These are phyloP conservation scores for Caloboletus firmus DNA, from an alignment of 1,284 basidiomycete genomes.

Conservation along the genomic window DNA sequence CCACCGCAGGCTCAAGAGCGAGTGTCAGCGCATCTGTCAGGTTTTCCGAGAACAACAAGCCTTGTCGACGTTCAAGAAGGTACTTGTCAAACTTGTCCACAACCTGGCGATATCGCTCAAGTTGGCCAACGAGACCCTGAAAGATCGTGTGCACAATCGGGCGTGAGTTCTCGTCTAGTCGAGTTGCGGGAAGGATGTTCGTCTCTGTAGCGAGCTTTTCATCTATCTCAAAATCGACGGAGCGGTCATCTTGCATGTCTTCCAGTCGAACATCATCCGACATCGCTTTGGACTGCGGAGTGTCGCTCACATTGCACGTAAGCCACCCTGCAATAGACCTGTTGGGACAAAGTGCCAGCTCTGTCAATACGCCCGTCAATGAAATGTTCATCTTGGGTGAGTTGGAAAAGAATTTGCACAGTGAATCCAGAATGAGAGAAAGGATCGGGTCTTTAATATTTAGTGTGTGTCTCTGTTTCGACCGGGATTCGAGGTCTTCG, in stretches of 20 bases:
- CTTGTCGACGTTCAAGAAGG: conserved; percentile 83
- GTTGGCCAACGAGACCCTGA: conserved; percentile 73
- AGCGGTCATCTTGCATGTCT: conserved; percentile 68
- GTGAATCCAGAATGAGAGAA: conserved; percentile 64
- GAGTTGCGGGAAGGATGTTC: conserved; percentile 60
- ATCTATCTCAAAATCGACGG: conserved; percentile 72
- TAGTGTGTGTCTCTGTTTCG: conserved; percentile 66
- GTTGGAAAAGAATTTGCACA: conserved; percentile 82
- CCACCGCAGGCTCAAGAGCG: conserved; percentile 59
- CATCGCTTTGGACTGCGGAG: conserved; percentile 21
- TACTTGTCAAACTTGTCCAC: conserved; percentile 84
- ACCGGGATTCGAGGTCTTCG: conserved; percentile 40
- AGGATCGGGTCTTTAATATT: conserved; percentile 79
- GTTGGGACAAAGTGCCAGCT: conserved; percentile 79
- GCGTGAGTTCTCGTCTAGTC: conserved; percentile 66
- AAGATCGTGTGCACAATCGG: conserved; percentile 81
- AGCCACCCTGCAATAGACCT: conserved; percentile 89
- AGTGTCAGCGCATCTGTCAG: conserved; percentile 85
- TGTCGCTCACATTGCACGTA: conserved; percentile 56
- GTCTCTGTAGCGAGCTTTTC: conserved; percentile 61
- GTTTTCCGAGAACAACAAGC: conserved; percentile 90
- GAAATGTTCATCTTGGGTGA: conserved; percentile 87
- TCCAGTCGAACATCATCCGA: conserved; percentile 22
- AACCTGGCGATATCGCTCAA: conserved; percentile 73
- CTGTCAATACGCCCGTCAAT: conserved; percentile 78